These are phyloP conservation scores for Penicillium sp. DNA, from an alignment of 2,329 filamentous ascomycete genomes.

Conservation along the genomic window DNA sequence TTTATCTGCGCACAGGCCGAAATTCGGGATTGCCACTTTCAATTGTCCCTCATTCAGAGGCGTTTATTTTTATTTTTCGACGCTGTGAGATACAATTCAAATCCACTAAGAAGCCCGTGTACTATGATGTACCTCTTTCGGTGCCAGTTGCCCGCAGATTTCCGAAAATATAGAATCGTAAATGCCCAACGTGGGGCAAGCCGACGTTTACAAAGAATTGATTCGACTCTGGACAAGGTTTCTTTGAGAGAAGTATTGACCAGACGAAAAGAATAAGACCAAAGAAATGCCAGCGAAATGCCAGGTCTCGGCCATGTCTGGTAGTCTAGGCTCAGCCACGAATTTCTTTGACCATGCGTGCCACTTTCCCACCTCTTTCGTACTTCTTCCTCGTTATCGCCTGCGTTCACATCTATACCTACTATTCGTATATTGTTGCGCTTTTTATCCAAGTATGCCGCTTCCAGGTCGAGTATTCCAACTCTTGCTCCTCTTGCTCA, in stretches of 20 bases:
- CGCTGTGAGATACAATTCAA: neutral
- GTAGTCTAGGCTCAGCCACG: neutral
- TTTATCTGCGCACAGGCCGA: too few species aligned
- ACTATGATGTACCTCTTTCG: neutral
- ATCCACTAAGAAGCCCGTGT: neutral
- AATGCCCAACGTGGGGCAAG: neutral
- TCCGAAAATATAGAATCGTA: neutral
- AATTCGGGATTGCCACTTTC: neutral
- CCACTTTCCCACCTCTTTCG: neutral
- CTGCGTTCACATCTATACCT: neutral
- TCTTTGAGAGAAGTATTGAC: neutral
- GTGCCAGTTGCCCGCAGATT: neutral
- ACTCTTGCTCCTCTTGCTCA: slow-evolving; percentile 4
- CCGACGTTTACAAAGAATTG: neutral
- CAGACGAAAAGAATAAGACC: neutral
- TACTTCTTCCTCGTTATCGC: neutral
- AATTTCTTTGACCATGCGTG: neutral
- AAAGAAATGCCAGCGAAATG: neutral
- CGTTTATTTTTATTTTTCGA: neutral
- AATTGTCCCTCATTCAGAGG: neutral
- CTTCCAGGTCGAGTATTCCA: neutral
- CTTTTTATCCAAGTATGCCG: slow-evolving; percentile 3
- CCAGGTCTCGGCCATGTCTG: neutral
- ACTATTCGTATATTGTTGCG: neutral
- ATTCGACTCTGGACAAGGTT: neutral